Conservation (phyloP, 805 yeast species). For the Helenozyma rhizophorensis region DNA sequence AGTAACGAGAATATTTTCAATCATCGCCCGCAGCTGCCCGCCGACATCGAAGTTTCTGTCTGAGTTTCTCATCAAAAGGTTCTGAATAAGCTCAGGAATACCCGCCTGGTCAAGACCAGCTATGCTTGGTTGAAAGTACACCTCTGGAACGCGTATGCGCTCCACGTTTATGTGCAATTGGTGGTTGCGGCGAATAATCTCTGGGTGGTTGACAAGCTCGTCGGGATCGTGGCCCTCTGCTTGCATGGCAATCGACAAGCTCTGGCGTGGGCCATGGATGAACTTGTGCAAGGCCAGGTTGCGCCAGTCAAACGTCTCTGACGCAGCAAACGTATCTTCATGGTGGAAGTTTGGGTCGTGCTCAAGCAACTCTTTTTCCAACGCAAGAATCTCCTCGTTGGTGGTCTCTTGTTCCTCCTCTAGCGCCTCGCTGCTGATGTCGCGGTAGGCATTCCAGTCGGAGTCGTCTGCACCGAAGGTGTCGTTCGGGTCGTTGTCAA, state of each 20-base stretch:
- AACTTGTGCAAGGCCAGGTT: slow-evolving; percentile 76
- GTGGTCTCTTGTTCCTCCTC: slow-evolving; percentile 80
- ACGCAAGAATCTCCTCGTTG: slow-evolving; percentile 48
- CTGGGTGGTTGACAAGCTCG: slow-evolving; percentile 46
- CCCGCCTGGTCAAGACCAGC: slow-evolving; percentile 98
- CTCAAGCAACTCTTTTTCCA: slow-evolving; percentile 75
- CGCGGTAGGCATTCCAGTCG: slow-evolving; percentile 90
- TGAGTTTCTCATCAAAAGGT: slow-evolving; percentile 56
- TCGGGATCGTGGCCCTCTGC: slow-evolving; percentile 39
- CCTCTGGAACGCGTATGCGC: slow-evolving; percentile 88
- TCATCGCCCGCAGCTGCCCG: slow-evolving; percentile 49
- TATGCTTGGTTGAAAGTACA: slow-evolving; percentile 85
- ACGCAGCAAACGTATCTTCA: slow-evolving; percentile 75
- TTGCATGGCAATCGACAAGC: slow-evolving; percentile 51
- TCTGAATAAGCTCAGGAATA: slow-evolving; percentile 70
- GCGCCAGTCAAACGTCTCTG: slow-evolving; percentile 76
- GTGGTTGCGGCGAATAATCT: slow-evolving; percentile 78
- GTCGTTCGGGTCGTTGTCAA: slow-evolving; percentile 89
- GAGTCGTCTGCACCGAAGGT: slow-evolving; percentile 94
- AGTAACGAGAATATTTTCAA: slow-evolving; percentile 71
- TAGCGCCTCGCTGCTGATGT: slow-evolving; percentile 69
- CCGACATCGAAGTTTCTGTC: slow-evolving; percentile 50
- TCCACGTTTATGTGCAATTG: slow-evolving; percentile 90
- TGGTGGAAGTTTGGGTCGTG: slow-evolving; percentile 81
- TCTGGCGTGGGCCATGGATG: slow-evolving; percentile 85